These are phyloP conservation scores for Ceratocystis destructans DNA, from an alignment of 2,329 filamentous ascomycete genomes.

Conservation along the genomic window DNA sequence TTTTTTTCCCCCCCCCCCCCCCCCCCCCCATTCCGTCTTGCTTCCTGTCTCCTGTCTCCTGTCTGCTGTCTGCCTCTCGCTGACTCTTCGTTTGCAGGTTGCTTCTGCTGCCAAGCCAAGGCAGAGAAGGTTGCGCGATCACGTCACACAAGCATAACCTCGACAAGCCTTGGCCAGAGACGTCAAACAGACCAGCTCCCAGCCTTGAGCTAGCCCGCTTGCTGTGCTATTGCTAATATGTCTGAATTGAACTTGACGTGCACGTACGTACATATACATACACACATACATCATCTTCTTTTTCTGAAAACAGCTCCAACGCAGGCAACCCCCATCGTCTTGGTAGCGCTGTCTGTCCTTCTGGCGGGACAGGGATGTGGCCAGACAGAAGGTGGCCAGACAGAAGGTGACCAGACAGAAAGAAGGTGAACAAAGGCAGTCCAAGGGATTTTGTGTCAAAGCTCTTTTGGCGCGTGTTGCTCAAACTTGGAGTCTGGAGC, in stretches of 20 bases:
- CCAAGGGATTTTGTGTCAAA: background rate
- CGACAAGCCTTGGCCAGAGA: background rate
- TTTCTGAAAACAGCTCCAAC: background rate
- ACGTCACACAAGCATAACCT: conserved; percentile 1
- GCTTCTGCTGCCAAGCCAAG: background rate
- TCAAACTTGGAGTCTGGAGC: background rate
- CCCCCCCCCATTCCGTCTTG: background rate
- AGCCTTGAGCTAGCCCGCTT: background rate
- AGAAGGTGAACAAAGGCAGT: background rate
- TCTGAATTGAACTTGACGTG: background rate
- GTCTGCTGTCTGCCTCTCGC: background rate
- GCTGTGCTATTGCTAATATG: background rate
- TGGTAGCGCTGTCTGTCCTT: no score
- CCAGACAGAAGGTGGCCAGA: background rate
- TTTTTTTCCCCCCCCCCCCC: background rate
- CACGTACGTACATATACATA: background rate
- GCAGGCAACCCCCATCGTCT: no score
- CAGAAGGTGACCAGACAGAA: background rate
- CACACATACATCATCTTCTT: background rate
- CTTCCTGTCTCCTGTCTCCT: background rate
- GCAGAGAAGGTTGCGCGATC: background rate
- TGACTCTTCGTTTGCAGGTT: background rate
- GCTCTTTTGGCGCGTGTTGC: background rate
- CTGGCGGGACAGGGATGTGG: no score
- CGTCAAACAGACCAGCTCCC: background rate